Base-by-base conservation (phyloP, 2,329 filamentous ascomycete genomes). In the Colletotrichum noveboracense region DNA sequence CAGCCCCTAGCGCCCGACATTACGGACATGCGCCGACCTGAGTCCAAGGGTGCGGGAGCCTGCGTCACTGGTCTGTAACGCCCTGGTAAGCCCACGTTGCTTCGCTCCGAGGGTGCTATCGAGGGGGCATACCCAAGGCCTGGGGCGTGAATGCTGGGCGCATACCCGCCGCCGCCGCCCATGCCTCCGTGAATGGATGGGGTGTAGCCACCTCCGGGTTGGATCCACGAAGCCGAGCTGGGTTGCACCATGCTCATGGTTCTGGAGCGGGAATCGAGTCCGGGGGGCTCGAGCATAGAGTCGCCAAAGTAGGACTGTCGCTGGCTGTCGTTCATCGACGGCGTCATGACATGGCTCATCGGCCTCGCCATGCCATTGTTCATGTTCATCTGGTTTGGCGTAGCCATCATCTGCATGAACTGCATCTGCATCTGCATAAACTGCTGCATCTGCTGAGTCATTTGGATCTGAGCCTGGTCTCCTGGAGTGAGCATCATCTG, bases 341-440 rank as follows among this genome's bases (percentile, higher is more conserved):
- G 84, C 26, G 83, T 85, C 10, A 84, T 84, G 82, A 86, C 85
- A 68, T 83, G 83, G 76, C 84, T 83, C 77, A 84, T 82, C 43
- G 82, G 79, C 9, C 81, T 80, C 76, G 79, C 81, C 72, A 77
- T 76, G 79, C 70, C 79, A 66, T 78, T 80, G 71, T 77, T 80
- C 68, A 78, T 79, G 30, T 62, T 62, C 58, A 62, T 74, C 55
- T 82, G 82, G 76, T 86, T 86, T 66, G 85, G 85, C 14, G 82
- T 79, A 1, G 89, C 88, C 90, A 95, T 94, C 91, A 95, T 94
- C 80, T 96, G 94, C 94, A 97, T 96, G 85, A 96, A 96, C 82
- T 97, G 94, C 94, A 97, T 96, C 83, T 98, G 95, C 93, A 97
- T 95, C 82, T 96, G 94, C 94, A 96, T 96, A 85, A 96, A 96